Base-by-base conservation (phyloP, 2,329 filamentous ascomycete genomes). In the Hymenoscyphus albidus region DNA sequence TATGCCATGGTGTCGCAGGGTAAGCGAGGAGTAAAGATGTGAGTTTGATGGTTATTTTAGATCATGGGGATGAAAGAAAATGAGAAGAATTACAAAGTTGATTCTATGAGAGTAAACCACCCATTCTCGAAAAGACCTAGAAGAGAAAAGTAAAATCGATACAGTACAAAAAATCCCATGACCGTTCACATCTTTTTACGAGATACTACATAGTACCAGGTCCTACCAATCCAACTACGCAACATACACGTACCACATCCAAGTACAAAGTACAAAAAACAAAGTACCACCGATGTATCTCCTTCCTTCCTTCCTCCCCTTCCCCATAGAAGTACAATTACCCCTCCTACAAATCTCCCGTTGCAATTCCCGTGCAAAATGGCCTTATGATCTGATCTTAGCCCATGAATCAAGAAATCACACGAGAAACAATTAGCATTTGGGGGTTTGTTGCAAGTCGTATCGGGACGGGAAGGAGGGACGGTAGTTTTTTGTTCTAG, bases 391-490 rank as follows among this genome's bases (percentile, higher is more conserved):
- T 51, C 44, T 2, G 44, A 51, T 16, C 22, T 22, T 18, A 18
- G 9, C n/a, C 44, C 9, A 22, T 22, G 9, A 51, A 6, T 18
- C 42, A n/a, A 7, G 18, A 22, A n/a, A 51, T 51, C 3, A 16
- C 44, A 51, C 44, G 44, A 51, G 44, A 51, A 51, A 22, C 2
- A 35, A 5, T 22, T 10, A 22, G 18, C 13, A 31, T 35, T 18
- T 4, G 7, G n/a, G 7, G 40, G 44, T 65, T 65, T 70, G 68
- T 69, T 70, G 68, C 68, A 65, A 55, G 59, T 69, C 68, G 67
- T 63, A 70, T 70, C 68, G 68, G 65, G 60, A 22, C 10, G 40
- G 27, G 16, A 62, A 60, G 63, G 63, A 57, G 40, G n/a, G 14
- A 6, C 38, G 32, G 32, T 9, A 35, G 32, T 35, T 35, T 35